A percentile compares a stretch with the other conserved stretches of the same genome.
Conservation (phyloP, 805 yeast species). For the Barnettozyma populi region DNA sequence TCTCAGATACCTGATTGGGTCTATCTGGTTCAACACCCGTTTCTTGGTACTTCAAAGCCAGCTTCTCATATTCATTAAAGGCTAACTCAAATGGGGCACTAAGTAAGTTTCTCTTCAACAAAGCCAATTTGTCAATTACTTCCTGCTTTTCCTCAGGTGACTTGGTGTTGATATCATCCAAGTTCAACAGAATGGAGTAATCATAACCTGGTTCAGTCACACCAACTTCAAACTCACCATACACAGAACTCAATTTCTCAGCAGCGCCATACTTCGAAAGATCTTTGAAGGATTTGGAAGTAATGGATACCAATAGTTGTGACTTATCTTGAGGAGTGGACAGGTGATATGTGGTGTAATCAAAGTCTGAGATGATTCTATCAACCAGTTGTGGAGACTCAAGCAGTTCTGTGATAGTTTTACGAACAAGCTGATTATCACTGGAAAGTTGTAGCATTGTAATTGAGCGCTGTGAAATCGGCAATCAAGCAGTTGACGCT, state of each 20-base stretch:
- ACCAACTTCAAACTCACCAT: slow-evolving; percentile 36
- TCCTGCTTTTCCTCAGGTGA: slow-evolving; percentile 43
- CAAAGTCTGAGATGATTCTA: slow-evolving; percentile 90
- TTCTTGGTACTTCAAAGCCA: slow-evolving; percentile 32
- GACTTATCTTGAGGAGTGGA: slow-evolving; percentile 79
- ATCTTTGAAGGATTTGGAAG: slow-evolving; percentile 74
- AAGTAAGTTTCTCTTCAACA: slow-evolving; percentile 78
- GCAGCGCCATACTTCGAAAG: slow-evolving; percentile 61
- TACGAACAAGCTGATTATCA: slow-evolving; percentile 75
- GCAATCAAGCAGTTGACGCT: neutral
- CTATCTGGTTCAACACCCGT: slow-evolving; percentile 25
- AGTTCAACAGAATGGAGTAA: slow-evolving; percentile 67
- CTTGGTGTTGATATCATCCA: slow-evolving; percentile 33
- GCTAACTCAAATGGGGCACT: slow-evolving; percentile 93
- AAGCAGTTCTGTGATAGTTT: slow-evolving; percentile 71
- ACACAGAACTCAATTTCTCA: slow-evolving; percentile 46
- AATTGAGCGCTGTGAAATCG: neutral
- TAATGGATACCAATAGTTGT: slow-evolving; percentile 59
- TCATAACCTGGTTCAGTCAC: slow-evolving; percentile 72
- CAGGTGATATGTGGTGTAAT: slow-evolving; percentile 89
- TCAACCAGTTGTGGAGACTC: slow-evolving; percentile 57
- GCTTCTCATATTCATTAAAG: slow-evolving; percentile 67
- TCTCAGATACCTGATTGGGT: slow-evolving; percentile 24
- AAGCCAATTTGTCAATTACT: slow-evolving; percentile 59
- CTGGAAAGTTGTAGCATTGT: slow-evolving; percentile 76